A percentile compares a stretch with the other conserved stretches of the same genome.
Evolutionary conservation across 78 protist genomes (phyloP).

Genomic region (Dictyostelium capitatum): DNA sequence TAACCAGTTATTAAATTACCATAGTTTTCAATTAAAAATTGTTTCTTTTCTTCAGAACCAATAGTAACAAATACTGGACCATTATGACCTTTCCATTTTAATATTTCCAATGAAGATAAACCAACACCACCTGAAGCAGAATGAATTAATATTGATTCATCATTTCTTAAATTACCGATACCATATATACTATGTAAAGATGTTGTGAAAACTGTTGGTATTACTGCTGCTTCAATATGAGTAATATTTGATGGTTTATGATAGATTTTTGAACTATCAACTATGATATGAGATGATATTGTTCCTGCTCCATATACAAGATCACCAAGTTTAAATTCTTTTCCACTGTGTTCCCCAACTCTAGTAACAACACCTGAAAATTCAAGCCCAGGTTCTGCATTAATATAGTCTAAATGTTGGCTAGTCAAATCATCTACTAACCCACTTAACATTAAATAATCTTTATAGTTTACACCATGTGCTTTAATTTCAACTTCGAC

Average conservation of each 20-base stretch:
- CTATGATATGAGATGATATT: not conserved
- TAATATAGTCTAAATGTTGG: too few species aligned
- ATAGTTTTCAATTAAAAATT: slow-evolving; percentile 6
- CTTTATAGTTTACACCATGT: not conserved
- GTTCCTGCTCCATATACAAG: not conserved
- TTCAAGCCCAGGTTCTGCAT: not conserved
- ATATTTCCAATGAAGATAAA: not conserved
- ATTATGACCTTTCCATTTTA: slow-evolving; percentile 29
- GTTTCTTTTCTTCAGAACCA: slow-evolving; percentile 41
- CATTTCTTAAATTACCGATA: not conserved
- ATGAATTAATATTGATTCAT: slow-evolving; percentile 50
- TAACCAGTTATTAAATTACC: not conserved
- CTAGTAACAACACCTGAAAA: not conserved
- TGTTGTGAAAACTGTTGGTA: slow-evolving; percentile 11
- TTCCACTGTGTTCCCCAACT: not conserved
- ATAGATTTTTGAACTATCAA: not conserved
- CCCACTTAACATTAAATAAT: not conserved
- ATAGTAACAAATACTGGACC: not conserved
- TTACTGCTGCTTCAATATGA: slow-evolving; percentile 22
- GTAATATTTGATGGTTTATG: slow-evolving; percentile 13
- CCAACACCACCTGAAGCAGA: slow-evolving; percentile 71
- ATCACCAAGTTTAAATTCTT: slow-evolving; percentile 10
- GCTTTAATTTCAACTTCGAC: not conserved
- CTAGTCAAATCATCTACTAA: too few species aligned
- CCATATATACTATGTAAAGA: not conserved